Base-by-base conservation (phyloP, 2,329 filamentous ascomycete genomes). In the Apiospora arundinis region DNA sequence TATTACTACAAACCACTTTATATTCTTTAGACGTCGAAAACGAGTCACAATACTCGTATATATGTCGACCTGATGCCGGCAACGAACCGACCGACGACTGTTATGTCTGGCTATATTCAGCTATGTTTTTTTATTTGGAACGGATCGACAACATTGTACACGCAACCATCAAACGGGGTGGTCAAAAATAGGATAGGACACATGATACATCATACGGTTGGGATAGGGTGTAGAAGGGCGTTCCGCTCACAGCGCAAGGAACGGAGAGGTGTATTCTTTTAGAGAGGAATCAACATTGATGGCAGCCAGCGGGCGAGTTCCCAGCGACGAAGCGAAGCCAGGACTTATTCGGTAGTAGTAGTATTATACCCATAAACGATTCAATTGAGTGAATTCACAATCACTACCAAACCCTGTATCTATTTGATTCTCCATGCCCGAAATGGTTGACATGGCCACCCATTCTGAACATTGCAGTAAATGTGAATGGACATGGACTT, bases 71-170 rank as follows among this genome's bases (percentile, higher is more conserved):
- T 63, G 56, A 63, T 40, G 18, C 28, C 56, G 32, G 32, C 56
- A 63, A 63, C 56, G 32, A 63, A 63, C 56, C 56, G 56, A 63
- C 56, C 56, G 56, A 63, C 56, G 56, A 63, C 56, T 40, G 7
- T 63, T 63, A 63, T 63, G 56, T 63, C 56, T 63, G 32, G 56
- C 56, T 40, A 63, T 63, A 40, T 63, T 63, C 21, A 63, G 56
- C 56, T 63, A 63, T 40, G 21, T 63, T 37, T 63, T 56, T 56
- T 21, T 60, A 37, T 14, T 63, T 40, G 56, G 8, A 6, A 40
- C 56, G 28, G 56, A 40, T 23, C 32, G 23, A 40, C 56, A 40
- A 40, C 32, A 32, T 32, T 63, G 56, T 63, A 63, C 40, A 63
- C 56, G 32, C 56, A 40, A 63, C 56, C 32, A 63, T 63, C 56